These are phyloP conservation scores for Saururus chinensis DNA, from an alignment of 164 flowering plant species.

Conservation along the genomic window DNA sequence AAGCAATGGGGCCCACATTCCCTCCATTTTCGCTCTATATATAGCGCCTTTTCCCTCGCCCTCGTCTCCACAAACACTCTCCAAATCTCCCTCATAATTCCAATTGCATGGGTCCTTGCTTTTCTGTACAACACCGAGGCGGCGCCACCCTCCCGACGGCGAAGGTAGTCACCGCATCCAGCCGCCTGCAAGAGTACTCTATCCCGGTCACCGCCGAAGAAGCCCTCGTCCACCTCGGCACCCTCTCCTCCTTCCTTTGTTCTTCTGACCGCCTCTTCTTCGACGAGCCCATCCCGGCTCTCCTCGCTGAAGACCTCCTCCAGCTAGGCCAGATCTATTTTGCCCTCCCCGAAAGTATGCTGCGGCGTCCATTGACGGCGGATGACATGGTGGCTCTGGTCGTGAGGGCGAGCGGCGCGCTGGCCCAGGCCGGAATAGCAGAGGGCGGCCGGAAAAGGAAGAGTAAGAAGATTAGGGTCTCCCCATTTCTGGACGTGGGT, in stretches of 20 bases:
- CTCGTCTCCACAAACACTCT: too few relatives aligned
- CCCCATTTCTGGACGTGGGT: conserved; percentile 4
- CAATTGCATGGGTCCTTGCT: conserved; percentile 1
- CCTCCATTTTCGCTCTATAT: too few relatives aligned
- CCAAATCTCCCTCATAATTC: too few relatives aligned
- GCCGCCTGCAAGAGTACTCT: conserved; percentile 25
- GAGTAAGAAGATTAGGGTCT: conserved; percentile 3
- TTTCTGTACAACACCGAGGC: not conserved
- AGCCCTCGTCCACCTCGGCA: conserved; percentile 15
- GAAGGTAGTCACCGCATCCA: conserved; percentile 10
- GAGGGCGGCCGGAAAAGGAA: not conserved
- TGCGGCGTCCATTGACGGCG: conserved; percentile 27
- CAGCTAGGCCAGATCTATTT: conserved; percentile 45
- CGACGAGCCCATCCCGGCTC: conserved; percentile 34
- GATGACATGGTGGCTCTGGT: conserved; percentile 64
- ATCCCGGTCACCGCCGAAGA: conserved; percentile 24
- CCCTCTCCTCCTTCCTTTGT: conserved; percentile 21
- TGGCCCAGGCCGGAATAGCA: not conserved
- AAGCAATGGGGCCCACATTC: too few relatives aligned
- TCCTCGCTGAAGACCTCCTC: conserved; percentile 20
- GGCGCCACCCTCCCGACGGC: conserved; percentile 1
- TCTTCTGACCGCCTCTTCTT: conserved; percentile 37
- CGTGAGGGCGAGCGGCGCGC: conserved; percentile 29
- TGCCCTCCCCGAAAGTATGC: conserved; percentile 26
- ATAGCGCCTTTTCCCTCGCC: too few relatives aligned